Evolutionary conservation across 805 yeast species (phyloP), one percentile per base, ranked within the genome.

Genomic region (Saturnispora halmiae): DNA sequence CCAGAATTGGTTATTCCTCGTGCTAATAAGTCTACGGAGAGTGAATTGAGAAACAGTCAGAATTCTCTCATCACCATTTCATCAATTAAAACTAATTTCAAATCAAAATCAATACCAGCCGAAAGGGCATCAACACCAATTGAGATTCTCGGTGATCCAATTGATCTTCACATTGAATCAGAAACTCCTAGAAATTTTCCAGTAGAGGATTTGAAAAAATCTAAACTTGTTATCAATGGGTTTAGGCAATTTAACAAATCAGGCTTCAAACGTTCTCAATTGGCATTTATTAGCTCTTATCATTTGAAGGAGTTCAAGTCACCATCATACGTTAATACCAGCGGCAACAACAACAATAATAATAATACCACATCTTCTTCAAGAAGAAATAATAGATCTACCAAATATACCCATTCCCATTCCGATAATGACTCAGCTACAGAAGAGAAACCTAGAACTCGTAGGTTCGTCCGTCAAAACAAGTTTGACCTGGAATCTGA

Each of bases 371-470:
- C 42, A 4, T 13, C 41, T 30, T 11, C 34, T 8, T 27, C 41
- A 16, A 44, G 24, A 15, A 36, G 18, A 18, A 31, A 19, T 20
- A 27, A 29, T 14, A 42, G 36, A 41, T 31, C 41, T 2, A 36
- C 14, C 22, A 21, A 6, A 31, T 54, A 41, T 52, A 49, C 40
- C 51, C 52, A 24, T 52, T n/a, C n/a, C n/a, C 61, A 55, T 28
- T 54, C 65, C 4, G 50, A 54, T 34, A 56, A 60, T 18, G 66
- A 67, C 30, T 51, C 59, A n/a, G 53, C 54, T 8, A 46, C 41
- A 18, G 64, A 63, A 13, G 79, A 73, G 40, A 68, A 73, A 51
- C 71, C 77, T 28, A 70, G 82, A 62, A 77, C 83, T 1, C 71
- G 82, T 61, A 69, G 81, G 52, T 59, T 69, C 27, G 70, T 65